Conservation (phyloP, 352 stramenopile species). For the Pythium volutum region DNA sequence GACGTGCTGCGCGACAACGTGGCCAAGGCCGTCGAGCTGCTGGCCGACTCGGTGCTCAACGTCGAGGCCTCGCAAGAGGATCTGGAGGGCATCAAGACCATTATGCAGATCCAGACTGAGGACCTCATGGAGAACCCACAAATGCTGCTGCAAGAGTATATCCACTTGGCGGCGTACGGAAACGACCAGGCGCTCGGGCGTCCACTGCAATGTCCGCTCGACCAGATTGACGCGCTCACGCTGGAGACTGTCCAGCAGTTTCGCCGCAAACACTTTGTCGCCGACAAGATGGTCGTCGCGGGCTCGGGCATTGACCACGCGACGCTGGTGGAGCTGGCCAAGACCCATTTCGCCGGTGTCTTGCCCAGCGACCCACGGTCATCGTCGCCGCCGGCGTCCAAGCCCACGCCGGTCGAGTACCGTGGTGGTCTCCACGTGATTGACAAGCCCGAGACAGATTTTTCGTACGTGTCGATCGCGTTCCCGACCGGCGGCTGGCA, state of each 20-base stretch:
- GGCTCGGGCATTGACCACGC: constrained; percentile 95
- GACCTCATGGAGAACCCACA: constrained; percentile 89
- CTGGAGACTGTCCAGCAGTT: constrained; percentile 75
- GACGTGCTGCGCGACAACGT: constrained; percentile 95
- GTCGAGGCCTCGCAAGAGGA: constrained; percentile 80
- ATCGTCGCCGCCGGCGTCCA: constrained; percentile 16
- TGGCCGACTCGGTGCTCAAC: constrained; percentile 87
- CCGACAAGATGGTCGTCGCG: constrained; percentile 89
- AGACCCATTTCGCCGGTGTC: constrained; percentile 82
- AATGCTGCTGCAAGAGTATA: constrained; percentile 76
- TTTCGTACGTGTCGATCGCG: constrained; percentile 92
- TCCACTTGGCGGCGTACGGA: constrained; percentile 89
- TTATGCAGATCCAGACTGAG: constrained; percentile 93
- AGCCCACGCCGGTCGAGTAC: constrained; percentile 57
- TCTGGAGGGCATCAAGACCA: constrained; percentile 90
- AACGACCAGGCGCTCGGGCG: constrained; percentile 63
- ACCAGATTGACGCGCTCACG: constrained; percentile 75
- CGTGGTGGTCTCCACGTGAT: constrained; percentile 63
- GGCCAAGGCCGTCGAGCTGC: constrained; percentile 84
- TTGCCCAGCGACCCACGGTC: not conserved
- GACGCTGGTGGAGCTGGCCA: constrained; percentile 86
- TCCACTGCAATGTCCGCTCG: constrained; percentile 73
- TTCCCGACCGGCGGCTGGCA: constrained; percentile 97
- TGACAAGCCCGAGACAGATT: constrained; percentile 63
- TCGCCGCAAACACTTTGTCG: constrained; percentile 73